phyloP scores from a whole-genome alignment of 139 green algal genomes.

The Chlorella vulgaris region DNA sequence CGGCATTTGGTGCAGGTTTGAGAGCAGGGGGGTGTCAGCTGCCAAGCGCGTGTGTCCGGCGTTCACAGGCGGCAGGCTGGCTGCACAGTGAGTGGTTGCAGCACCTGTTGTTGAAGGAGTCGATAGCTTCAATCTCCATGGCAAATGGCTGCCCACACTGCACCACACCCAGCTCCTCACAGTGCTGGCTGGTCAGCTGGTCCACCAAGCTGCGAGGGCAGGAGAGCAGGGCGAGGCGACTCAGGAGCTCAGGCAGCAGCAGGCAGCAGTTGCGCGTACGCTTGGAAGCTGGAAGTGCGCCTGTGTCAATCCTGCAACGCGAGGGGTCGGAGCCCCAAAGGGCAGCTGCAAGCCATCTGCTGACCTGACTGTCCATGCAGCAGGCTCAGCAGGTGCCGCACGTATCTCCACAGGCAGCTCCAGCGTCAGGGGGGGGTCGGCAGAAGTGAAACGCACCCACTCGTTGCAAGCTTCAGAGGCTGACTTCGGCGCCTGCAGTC shows the following conservation, averaged over 20 bases:
- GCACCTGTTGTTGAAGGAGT: constrained; percentile 66
- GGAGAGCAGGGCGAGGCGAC: neutral
- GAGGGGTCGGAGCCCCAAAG: no score
- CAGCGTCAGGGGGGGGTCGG: constrained; percentile 30
- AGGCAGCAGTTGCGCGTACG: no score
- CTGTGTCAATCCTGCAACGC: no score
- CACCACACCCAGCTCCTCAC: constrained; percentile 44
- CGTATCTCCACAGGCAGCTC: constrained; percentile 47
- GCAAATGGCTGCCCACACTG: constrained; percentile 56
- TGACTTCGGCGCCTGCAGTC: constrained; percentile 34
- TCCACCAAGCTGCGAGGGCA: constrained; percentile 44
- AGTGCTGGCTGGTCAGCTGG: constrained; percentile 31
- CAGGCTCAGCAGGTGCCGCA: constrained; percentile 43
- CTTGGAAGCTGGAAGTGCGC: no score
- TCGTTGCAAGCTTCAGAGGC: constrained; percentile 15
- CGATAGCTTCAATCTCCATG: constrained; percentile 64
- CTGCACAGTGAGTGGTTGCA: no score
- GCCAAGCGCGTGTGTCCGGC: neutral
- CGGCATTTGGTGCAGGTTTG: no score
- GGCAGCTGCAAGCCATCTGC: neutral
- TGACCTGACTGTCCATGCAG: constrained; percentile 46
- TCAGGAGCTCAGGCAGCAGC: no score
- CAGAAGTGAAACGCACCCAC: constrained; percentile 53
- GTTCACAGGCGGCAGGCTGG: no score
- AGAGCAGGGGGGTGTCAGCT: neutral